Base-by-base conservation (phyloP, 2,329 filamentous ascomycete species). In the Ophiostoma triangulosporum region DNA sequence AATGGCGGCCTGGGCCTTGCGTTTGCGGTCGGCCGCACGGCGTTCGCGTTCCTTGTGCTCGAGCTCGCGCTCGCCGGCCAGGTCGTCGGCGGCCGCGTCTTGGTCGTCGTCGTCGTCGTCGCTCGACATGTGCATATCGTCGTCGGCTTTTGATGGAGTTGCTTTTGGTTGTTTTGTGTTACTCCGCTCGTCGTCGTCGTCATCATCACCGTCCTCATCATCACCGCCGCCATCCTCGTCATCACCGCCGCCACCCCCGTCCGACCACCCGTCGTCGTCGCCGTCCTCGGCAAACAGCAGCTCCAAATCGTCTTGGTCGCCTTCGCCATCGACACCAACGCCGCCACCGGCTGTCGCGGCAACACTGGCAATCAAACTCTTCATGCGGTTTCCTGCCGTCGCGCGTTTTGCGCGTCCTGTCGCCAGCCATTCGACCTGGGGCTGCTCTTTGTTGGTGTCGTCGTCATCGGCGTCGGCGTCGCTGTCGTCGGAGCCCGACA, bases 61-160 rank as follows among this genome's bases (percentile, higher is more conserved):
- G 53, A 98, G 67, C 68, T 95, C 88, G 62, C 83, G 85, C 69
- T 98, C 93, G 32, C 93, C 93, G 54, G 88, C 86, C 4, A 93
- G 67, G 40, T 95, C 88, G 59, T 93, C 60, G 17, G 11, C 51
- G 6, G 20, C 56, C 7, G 26, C 80, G 20, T 81, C 73, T 67
- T 79, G 81, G 55, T 88, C 84, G 56, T 94, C 88, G 49, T 93
- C 88, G 50, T 93, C 88, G 58, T 88, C 85, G 0, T 83, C 87
- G 0, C 88, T 94, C 14, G 86, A 90, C 72, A 96, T 84, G 48
- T 87, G 83, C 60, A 87, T 82, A 64, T 96, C 91, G 1, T 79
- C 77, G 24, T 76, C 78, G 50, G 73, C 75, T 83, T 6, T 75
- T 79, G 61, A 88, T 22, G 45, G 14, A 5, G 24, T 50, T 26